Evolutionary conservation across 371 early-diverging fungal genomes (phyloP).

Genomic region (Parasitella parasitica): DNA sequence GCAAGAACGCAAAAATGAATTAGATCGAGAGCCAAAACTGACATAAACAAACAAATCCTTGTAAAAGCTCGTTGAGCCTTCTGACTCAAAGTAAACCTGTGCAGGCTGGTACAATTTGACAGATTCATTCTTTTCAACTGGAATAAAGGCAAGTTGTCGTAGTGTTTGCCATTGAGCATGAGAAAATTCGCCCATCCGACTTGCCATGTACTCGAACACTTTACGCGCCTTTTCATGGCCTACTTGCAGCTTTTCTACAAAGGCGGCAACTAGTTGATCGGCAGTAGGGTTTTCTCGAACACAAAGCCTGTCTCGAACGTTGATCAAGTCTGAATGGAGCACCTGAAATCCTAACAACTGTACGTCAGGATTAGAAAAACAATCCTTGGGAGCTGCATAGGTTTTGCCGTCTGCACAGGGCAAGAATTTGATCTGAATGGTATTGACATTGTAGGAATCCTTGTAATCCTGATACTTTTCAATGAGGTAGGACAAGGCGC

Average conservation of each 20-base stretch:
- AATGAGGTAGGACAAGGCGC: conserved; percentile 71
- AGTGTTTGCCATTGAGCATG: conserved; percentile 57
- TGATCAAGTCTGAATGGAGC: conserved; percentile 55
- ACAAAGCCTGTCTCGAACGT: conserved; percentile 68
- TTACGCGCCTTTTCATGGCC: conserved; percentile 47
- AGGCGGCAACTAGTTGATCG: conserved; percentile 44
- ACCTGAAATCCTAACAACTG: conserved; percentile 69
- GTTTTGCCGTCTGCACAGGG: conserved; percentile 54
- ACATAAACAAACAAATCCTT: conserved; percentile 66
- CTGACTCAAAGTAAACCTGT: conserved; percentile 65
- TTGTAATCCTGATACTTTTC: conserved; percentile 67
- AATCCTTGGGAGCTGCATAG: conserved; percentile 54
- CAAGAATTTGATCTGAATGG: conserved; percentile 59
- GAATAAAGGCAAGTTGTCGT: conserved; percentile 61
- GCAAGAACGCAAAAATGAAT: conserved; percentile 78
- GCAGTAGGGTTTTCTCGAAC: conserved; percentile 66
- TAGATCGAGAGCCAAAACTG: conserved; percentile 74
- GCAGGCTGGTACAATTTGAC: not conserved
- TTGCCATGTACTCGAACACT: conserved; percentile 72
- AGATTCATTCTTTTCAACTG: conserved; percentile 35
- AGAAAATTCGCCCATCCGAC: conserved; percentile 59
- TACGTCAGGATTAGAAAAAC: conserved; percentile 64
- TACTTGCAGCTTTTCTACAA: conserved; percentile 37
- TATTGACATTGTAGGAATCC: conserved; percentile 39
- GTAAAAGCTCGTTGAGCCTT: conserved; percentile 39